A percentile compares a stretch with the other conserved stretches of the same genome.
Conservation (phyloP, 2,329 filamentous ascomycete genomes). For the Hymenoscyphus infarciens region DNA sequence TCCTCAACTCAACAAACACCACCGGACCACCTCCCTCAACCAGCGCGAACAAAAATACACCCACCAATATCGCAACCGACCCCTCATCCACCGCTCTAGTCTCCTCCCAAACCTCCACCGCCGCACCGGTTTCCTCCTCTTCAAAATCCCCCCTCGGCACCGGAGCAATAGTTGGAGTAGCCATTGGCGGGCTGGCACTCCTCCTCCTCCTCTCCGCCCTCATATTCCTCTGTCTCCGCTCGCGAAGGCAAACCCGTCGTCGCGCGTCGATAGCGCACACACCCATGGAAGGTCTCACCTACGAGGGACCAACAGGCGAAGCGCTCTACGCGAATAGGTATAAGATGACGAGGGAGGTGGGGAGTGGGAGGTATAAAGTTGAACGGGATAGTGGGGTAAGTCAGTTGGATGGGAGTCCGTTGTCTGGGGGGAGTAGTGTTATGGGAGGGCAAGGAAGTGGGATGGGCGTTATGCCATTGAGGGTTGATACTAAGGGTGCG, state of each 20-base stretch:
- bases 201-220: neutral
- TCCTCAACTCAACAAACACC: slow-evolving; percentile 16
- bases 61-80: neutral
- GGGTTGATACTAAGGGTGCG: neutral
- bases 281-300: neutral
- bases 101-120: neutral
- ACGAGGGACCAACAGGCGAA: neutral
- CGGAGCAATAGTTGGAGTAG: slow-evolving; percentile 1
- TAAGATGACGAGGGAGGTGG: neutral
- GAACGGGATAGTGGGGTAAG: neutral
- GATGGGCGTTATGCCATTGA: neutral
- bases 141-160: neutral
- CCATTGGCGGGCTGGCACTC: neutral
- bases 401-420: neutral
- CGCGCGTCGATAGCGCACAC: neutral
- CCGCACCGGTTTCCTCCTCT: neutral
- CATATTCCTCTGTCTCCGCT: neutral
- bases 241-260: neutral
- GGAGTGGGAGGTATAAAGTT: neutral
- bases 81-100: slow-evolving; percentile 1
- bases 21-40: slow-evolving; percentile 10
- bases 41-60: neutral
- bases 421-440: neutral
- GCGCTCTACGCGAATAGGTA: neutral
- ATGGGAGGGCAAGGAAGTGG: neutral